These are phyloP conservation scores for Raphanus raphanistrum DNA, from an alignment of 345 rosid genomes.

Conservation along the genomic window DNA sequence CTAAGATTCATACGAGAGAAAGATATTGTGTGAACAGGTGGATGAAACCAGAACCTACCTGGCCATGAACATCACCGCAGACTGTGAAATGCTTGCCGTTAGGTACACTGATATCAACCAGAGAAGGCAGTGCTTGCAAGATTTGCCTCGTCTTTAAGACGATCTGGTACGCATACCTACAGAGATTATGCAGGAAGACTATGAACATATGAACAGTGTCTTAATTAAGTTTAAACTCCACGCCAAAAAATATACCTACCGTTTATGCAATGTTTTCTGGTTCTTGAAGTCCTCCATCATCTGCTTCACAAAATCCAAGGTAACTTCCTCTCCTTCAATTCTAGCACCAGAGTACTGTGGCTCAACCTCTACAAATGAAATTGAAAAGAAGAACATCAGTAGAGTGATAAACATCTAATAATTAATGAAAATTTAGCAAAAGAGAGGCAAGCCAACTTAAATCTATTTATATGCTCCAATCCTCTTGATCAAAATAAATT, in stretches of 20 bases:
- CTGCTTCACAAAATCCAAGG: conserved; percentile 86
- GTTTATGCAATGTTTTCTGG: conserved; percentile 82
- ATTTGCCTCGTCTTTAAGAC: conserved; percentile 86
- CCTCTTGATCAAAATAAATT: too few relatives aligned
- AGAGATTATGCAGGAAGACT: conserved; percentile 24
- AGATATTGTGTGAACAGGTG: background rate
- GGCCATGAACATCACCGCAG: conserved; percentile 99
- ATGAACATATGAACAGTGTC: conserved; percentile 4
- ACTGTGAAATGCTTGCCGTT: conserved; percentile 76
- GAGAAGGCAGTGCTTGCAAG: conserved; percentile 71
- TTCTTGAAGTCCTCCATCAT: conserved; percentile 95
- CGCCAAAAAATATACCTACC: conserved; percentile 44
- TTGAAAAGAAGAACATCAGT: conserved; percentile 28
- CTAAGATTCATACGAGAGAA: background rate
- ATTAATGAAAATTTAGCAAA: background rate
- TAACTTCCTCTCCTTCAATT: conserved; percentile 81
- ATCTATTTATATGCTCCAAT: conserved; percentile 1
- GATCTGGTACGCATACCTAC: conserved; percentile 88
- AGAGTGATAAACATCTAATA: background rate
- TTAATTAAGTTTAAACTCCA: conserved; percentile 23
- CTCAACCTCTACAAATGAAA: conserved; percentile 79
- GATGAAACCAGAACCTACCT: conserved; percentile 50
- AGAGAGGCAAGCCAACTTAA: background rate
- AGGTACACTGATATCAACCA: conserved; percentile 78
- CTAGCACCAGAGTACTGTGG: conserved; percentile 92